Evolutionary conservation across 1,139 yeast genomes (phyloP), one percentile per base, ranked within the genome.

Genomic region (Kodamaea alishanica): DNA sequence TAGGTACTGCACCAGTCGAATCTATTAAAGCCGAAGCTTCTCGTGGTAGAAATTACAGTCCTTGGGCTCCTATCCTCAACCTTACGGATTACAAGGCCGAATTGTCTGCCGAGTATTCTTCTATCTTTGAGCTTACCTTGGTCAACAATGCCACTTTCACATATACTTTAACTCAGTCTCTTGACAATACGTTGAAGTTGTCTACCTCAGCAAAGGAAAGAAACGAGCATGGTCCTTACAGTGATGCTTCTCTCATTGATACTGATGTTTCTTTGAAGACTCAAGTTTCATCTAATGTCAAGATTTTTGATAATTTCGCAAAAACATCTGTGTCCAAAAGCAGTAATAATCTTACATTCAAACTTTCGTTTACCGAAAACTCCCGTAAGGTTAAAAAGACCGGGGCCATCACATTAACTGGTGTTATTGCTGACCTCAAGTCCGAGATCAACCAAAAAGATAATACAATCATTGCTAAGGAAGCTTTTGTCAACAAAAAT

Each of bases 61-160:
- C 42, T 20, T 39, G 42, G 42, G 28, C 28, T n/a, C 42, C 42
- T 23, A 27, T 27, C 25, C 15, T 31, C 22, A 29, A 32, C 28
- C 33, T 33, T 4, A 24, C 33, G 6, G 28, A 22, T 12, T 30
- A 30, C 30, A 23, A 24, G 9, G 22, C 37, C 5, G 27, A 25
- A 2, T n/a, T 39, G 5, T 20, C 33, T 8, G 10, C 28, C 22
- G 27, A 25, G 28, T 37, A 35, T 20, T 11, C 22, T 8, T 24
- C 40, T n/a, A 10, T 30, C 10, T 29, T 39, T 24, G 24, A 8
- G 15, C 37, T 39, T 32, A 36, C 37, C 6, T 36, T 39, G 32
- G 12, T 23, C 15, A 33, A 36, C 24, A 39, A 39, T 24, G 35
- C 42, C 10, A 39, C 42, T 15, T 33, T 39, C 30, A 12, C 36